phyloP scores from a whole-genome alignment of 2,329 filamentous ascomycete species.

The Trichoderma sp. region DNA sequence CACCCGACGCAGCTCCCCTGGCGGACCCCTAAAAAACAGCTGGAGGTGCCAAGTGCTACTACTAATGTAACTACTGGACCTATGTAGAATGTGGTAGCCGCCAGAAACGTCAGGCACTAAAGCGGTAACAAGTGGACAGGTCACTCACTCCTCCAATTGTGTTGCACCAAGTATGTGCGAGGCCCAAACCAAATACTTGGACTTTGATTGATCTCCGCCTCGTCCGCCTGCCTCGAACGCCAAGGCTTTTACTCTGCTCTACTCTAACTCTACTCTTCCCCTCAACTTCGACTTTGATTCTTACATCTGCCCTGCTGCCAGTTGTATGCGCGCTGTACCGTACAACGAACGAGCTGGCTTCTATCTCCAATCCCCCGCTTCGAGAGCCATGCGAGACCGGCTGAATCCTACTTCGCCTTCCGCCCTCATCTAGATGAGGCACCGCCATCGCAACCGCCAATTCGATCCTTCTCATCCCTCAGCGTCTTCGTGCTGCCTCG shows the following conservation, averaged over 20 bases:
- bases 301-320: neutral
- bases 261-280: neutral
- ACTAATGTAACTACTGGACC: neutral
- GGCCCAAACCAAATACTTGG: conserved; percentile 3
- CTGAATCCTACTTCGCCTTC: conserved; percentile 20
- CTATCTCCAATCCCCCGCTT: neutral
- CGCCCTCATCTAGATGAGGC: conserved; percentile 27
- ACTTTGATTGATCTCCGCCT: conserved; percentile 10
- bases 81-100: neutral
- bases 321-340: neutral
- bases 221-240: conserved; percentile 10
- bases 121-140: conserved; percentile 13
- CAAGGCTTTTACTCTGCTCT: conserved; percentile 3
- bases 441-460: conserved; percentile 16
- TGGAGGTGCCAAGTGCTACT: neutral
- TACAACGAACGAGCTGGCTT: neutral
- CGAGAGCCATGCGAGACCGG: conserved; percentile 27
- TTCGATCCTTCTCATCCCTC: conserved; percentile 15
- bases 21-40: neutral
- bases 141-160: conserved; percentile 10
- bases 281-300: neutral
- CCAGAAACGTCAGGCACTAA: conserved; percentile 24
- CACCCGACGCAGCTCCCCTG: neutral
- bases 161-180: neutral
- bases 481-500: conserved; percentile 25